phyloP scores from a whole-genome alignment of 768 basidiomycete genomes.

The Boletus fagicola region DNA sequence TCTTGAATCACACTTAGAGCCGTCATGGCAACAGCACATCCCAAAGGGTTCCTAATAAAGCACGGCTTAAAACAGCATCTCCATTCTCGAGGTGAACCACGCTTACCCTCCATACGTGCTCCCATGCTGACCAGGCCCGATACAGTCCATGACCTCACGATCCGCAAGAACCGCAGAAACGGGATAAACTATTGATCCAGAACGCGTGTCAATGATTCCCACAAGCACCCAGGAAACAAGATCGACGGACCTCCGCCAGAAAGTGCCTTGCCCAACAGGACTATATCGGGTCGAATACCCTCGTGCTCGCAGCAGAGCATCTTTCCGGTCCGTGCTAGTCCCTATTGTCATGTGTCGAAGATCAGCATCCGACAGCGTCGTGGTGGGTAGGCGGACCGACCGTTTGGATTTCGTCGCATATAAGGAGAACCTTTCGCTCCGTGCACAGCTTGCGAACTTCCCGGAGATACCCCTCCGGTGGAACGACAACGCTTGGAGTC shows the following conservation, averaged over 20 bases:
- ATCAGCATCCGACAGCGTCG: not conserved
- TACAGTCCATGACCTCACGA: constrained; percentile 90
- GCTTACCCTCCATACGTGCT: constrained; percentile 90
- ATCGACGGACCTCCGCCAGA: constrained; percentile 80
- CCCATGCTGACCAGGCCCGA: constrained; percentile 93
- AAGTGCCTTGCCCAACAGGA: constrained; percentile 93
- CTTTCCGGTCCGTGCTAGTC: constrained; percentile 90
- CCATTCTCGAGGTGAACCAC: not conserved
- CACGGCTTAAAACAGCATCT: not conserved
- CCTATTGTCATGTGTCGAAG: constrained; percentile 41
- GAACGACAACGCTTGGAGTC: constrained; percentile 77
- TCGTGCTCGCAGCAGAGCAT: constrained; percentile 91
- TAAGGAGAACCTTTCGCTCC: constrained; percentile 90
- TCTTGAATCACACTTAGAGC: constrained; percentile 89
- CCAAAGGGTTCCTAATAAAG: constrained; percentile 76
- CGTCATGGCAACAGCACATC: constrained; percentile 93
- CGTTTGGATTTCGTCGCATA: constrained; percentile 98
- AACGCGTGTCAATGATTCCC: constrained; percentile 7
- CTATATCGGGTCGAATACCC: constrained; percentile 82
- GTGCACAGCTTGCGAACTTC: constrained; percentile 81
- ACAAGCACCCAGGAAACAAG: constrained; percentile 1
- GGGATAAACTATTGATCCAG: constrained; percentile 68
- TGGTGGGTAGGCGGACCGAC: constrained; percentile 37
- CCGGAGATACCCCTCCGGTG: constrained; percentile 80
- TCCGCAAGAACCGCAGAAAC: constrained; percentile 94